Evolutionary conservation across 768 basidiomycete genomes (phyloP).

Genomic region (Tylopilus intermedius): DNA sequence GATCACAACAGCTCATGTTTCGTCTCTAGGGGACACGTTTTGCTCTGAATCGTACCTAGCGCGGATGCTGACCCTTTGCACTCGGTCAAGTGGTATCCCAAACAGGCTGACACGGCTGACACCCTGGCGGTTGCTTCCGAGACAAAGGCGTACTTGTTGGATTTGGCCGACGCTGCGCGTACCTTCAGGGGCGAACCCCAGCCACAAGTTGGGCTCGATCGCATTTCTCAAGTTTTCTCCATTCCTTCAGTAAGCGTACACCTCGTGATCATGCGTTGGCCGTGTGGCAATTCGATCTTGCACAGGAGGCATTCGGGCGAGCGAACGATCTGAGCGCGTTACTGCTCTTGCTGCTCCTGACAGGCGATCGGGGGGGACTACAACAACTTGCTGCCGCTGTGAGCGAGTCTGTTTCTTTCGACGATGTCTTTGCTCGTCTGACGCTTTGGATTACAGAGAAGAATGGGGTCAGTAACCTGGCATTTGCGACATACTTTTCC

Average conservation of each 20-base stretch:
- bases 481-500: too few species aligned
- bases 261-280: background rate
- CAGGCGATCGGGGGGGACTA: too few species aligned
- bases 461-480: too few species aligned
- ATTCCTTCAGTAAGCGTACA: conserved; percentile 57
- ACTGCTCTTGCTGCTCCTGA: too few species aligned
- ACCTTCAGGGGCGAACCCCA: conserved; percentile 61
- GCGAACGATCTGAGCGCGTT: too few species aligned
- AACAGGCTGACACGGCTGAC: conserved; percentile 69
- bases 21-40: conserved; percentile 51
- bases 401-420: too few species aligned
- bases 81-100: conserved; percentile 86
- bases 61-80: conserved; percentile 54
- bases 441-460: too few species aligned
- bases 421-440: too few species aligned
- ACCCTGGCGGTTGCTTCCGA: conserved; percentile 81
- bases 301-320: too few species aligned
- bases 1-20: conserved; percentile 4
- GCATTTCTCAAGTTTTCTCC: conserved; percentile 62
- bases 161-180: conserved; percentile 58
- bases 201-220: conserved; percentile 62
- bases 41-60: conserved; percentile 65
- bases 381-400: conserved; percentile 72
- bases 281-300: too few species aligned
- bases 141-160: conserved; percentile 69